Percentiles rank a stretch among this genome's conserved stretches.
These are phyloP conservation scores for Hericium erinaceus DNA, from an alignment of 768 basidiomycete species.

Conservation along the genomic window DNA sequence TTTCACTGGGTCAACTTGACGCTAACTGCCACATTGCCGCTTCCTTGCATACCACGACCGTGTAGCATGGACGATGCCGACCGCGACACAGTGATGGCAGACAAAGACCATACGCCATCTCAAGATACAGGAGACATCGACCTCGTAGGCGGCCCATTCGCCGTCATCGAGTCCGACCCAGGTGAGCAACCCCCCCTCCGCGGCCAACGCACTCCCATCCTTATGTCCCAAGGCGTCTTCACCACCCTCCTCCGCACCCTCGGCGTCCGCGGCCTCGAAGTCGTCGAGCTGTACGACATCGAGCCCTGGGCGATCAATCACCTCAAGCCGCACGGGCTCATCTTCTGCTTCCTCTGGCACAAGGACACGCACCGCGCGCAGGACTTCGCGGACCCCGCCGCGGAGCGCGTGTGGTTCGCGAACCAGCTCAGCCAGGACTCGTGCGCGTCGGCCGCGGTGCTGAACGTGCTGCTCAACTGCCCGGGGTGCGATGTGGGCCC, in stretches of 20 bases:
- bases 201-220: conserved; percentile 43
- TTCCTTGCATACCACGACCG: too few species aligned
- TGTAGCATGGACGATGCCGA: too few species aligned
- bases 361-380: conserved; percentile 36
- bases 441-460: conserved; percentile 52
- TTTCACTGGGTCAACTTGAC: too few species aligned
- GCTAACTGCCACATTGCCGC: too few species aligned
- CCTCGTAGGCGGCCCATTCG: conserved; percentile 53
- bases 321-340: conserved; percentile 46
- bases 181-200: conserved; percentile 43
- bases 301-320: conserved; percentile 57
- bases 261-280: conserved; percentile 42
- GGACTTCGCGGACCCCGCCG: conserved; percentile 35
- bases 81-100: too few species aligned
- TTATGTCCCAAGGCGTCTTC: conserved; percentile 40
- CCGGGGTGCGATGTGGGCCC: conserved; percentile 40
- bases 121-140: conserved; percentile 20
- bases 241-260: conserved; percentile 45
- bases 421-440: conserved; percentile 61
- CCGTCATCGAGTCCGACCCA: conserved; percentile 46
- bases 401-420: conserved; percentile 56
- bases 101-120: too few species aligned
- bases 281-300: conserved; percentile 53
- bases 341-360: conserved; percentile 54
- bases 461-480: conserved; percentile 53